phyloP scores from a whole-genome alignment of 2,329 filamentous ascomycete genomes.

The Madurella mycetomatis region DNA sequence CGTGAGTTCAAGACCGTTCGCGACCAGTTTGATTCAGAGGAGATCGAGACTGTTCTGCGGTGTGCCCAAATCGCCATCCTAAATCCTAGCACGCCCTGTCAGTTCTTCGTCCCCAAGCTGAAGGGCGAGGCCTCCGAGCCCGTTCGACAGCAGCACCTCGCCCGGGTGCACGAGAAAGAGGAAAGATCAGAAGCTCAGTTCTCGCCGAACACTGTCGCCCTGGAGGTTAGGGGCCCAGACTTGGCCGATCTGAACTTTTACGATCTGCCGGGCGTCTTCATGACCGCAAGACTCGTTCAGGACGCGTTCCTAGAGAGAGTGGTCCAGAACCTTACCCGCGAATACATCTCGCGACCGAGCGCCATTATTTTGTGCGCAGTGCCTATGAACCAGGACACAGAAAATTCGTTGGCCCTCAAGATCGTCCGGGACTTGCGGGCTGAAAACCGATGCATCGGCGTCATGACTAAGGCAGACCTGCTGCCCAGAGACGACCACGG shows the following conservation, averaged over 20 bases:
- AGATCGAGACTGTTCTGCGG: slow-evolving; percentile 64
- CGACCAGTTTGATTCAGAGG: slow-evolving; percentile 51
- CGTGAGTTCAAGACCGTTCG: slow-evolving; percentile 60
- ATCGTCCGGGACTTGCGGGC: slow-evolving; percentile 58
- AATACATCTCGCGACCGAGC: slow-evolving; percentile 65
- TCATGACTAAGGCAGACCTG: slow-evolving; percentile 82
- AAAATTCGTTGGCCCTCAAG: slow-evolving; percentile 66
- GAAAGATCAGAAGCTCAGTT: slow-evolving; percentile 59
- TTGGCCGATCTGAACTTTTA: slow-evolving; percentile 77
- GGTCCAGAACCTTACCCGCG: slow-evolving; percentile 63
- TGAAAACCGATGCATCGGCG: slow-evolving; percentile 60
- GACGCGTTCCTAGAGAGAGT: slow-evolving; percentile 67
- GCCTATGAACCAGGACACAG: slow-evolving; percentile 72
- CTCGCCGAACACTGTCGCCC: slow-evolving; percentile 73
- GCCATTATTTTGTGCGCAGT: slow-evolving; percentile 74
- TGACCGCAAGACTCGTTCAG: slow-evolving; percentile 58
- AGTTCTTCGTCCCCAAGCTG: slow-evolving; percentile 50
- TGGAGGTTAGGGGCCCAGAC: slow-evolving; percentile 68
- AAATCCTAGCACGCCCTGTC: slow-evolving; percentile 55
- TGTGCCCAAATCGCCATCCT: slow-evolving; percentile 75
- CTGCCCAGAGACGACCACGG: slow-evolving; percentile 49
- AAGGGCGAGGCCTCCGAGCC: slow-evolving; percentile 23
- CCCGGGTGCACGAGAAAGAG: slow-evolving; percentile 29
- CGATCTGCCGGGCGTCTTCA: slow-evolving; percentile 79
- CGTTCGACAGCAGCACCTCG: slow-evolving; percentile 11